Conservation (phyloP, 2,329 filamentous ascomycete genomes). For the Colletotrichum incanum region DNA sequence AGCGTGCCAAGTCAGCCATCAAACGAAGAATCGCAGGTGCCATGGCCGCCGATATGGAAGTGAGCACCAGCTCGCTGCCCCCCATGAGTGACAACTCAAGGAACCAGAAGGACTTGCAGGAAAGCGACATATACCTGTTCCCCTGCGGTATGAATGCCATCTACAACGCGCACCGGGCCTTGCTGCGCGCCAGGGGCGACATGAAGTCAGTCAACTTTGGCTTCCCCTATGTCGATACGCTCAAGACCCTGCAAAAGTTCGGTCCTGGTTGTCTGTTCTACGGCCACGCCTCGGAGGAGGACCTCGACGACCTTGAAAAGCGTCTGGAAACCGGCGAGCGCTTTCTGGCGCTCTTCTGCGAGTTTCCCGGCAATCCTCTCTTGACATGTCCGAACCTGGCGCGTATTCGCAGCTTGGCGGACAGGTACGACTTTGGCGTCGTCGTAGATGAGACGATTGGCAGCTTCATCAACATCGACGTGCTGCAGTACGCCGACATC, state of each 20-base stretch:
- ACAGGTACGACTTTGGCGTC: slow-evolving; percentile 88
- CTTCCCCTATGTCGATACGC: slow-evolving; percentile 97
- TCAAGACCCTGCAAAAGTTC: slow-evolving; percentile 96
- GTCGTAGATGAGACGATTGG: slow-evolving; percentile 97
- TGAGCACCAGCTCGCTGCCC: slow-evolving; percentile 68
- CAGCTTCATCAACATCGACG: slow-evolving; percentile 96
- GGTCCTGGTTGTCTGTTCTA: slow-evolving; percentile 92
- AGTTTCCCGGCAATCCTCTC: slow-evolving; percentile 95
- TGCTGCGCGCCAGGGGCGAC: slow-evolving; percentile 76
- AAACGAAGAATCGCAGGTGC: slow-evolving; percentile 90
- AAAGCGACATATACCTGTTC: slow-evolving; percentile 91
- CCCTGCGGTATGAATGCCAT: slow-evolving; percentile 96
- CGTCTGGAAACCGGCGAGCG: slow-evolving; percentile 80
- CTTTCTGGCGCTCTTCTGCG: slow-evolving; percentile 89
- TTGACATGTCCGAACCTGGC: slow-evolving; percentile 86
- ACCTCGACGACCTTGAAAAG: slow-evolving; percentile 87
- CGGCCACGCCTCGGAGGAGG: slow-evolving; percentile 81
- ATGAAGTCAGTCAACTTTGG: slow-evolving; percentile 90
- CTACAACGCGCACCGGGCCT: slow-evolving; percentile 85
- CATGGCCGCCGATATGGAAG: slow-evolving; percentile 79
- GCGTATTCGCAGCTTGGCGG: slow-evolving; percentile 85
- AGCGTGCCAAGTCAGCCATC: slow-evolving; percentile 89
- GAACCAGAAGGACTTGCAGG: slow-evolving; percentile 77
- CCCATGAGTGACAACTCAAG: slow-evolving; percentile 65
- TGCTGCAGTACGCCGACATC: slow-evolving; percentile 89